Evolutionary conservation across 2,329 filamentous ascomycete species (phyloP), one percentile per base, ranked within the genome.

Genomic region (Talaromyces islandicus): DNA sequence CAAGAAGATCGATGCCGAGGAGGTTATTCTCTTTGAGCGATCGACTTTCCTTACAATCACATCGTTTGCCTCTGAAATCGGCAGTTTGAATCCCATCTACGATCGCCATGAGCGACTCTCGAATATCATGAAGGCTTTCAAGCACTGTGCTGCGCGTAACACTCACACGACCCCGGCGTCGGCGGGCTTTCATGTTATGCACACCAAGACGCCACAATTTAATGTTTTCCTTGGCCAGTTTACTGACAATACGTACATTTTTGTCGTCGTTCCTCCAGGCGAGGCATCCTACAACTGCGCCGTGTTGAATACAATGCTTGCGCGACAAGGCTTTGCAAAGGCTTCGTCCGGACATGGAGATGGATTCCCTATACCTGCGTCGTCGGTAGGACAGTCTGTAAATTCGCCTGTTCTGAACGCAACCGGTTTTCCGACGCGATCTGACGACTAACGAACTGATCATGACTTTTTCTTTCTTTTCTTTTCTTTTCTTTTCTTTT

Each of bases 101-200:
- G 94, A 99, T 76, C 89, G 94, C 2, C 92, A 96, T 68, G 94
- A 99, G 80, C 89, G 90, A 67, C 90, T 99, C 71, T 94, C 89
- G 63, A 97, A 96, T 74, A 97, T 99, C 70, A 89, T 99, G 77
- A 99, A 99, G 79, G 92, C 93, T 61, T 97, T 97, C 80, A 99
- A 97, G 80, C 93, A 97, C 78, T 85, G 75, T 60, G 74, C 75
- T n/a, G 77, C 76, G 43, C 68, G 74, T 29, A 79, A 77, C 62
- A 79, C 76, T 19, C 75, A 76, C 60, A 77, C 76, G 9, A 79
- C 71, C 3, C 76, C 74, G 4, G 73, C 70, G 12, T 75, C 72
- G 0, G 77, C 74, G 32, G 75, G 74, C 27, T 78, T 80, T 61
- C 64, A 77, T 29, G 73, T 78, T 57, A 78, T 79, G 75, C 76